These are phyloP conservation scores for Spathaspora girioi DNA, from an alignment of 805 yeast genomes.

Conservation along the genomic window DNA sequence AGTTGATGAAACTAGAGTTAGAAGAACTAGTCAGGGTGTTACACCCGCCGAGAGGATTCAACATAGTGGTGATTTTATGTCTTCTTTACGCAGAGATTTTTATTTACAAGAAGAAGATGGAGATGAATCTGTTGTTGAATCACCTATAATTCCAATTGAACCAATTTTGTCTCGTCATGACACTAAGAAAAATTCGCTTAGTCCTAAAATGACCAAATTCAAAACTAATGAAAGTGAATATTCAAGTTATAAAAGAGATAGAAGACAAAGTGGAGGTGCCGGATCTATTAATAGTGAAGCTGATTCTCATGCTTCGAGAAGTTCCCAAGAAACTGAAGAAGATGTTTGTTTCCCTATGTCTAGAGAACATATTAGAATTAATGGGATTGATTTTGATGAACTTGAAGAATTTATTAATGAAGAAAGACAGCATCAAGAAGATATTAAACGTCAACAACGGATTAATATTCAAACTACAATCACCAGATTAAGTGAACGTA, in stretches of 20 bases:
- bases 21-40: constrained; percentile 3
- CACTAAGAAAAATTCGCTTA: constrained; percentile 20
- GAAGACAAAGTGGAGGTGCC: constrained; percentile 26
- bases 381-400: constrained; percentile 89
- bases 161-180: constrained; percentile 14
- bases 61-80: constrained; percentile 7
- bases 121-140: constrained; percentile 3
- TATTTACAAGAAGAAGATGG: constrained; percentile 17
- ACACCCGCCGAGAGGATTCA: background rate
- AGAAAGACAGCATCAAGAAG: constrained; percentile 46
- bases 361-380: constrained; percentile 53
- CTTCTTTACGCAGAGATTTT: constrained; percentile 16
- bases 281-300: constrained; percentile 52
- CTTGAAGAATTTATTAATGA: constrained; percentile 75
- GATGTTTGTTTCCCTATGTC: constrained; percentile 97
- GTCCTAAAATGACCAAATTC: constrained; percentile 23
- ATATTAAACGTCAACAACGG: constrained; percentile 21
- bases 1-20: constrained; percentile 9
- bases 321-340: constrained; percentile 89
- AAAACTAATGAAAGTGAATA: constrained; percentile 21
- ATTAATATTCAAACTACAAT: constrained; percentile 2
- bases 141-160: constrained; percentile 7
- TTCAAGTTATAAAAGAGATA: constrained; percentile 18
- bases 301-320: constrained; percentile 70
- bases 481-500: background rate